Evolutionary conservation across 208 protist species (phyloP).

Genomic region (Leishmania tarentolae): DNA sequence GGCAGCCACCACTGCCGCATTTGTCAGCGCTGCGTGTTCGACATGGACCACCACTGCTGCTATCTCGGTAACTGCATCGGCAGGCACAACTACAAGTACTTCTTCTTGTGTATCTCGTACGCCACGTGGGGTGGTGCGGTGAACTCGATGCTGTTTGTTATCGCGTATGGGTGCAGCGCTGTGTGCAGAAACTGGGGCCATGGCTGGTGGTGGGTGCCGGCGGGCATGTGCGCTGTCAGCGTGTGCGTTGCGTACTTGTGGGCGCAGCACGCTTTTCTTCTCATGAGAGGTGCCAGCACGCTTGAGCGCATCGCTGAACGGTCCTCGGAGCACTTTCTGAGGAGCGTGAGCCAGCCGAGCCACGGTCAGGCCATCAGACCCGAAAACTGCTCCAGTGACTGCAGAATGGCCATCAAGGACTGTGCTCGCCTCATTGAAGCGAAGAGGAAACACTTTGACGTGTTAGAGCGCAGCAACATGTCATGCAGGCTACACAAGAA

Average conservation of each 20-base stretch:
- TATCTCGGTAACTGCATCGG: conserved; percentile 91
- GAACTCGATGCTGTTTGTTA: conserved; percentile 28
- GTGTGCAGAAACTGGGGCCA: conserved; percentile 14
- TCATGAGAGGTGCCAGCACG: conserved; percentile 54
- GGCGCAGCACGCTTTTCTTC: conserved; percentile 43
- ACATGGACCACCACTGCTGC: conserved; percentile 92
- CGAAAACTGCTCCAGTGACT: conserved; percentile 12
- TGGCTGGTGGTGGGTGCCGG: conserved; percentile 39
- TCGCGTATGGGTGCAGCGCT: conserved; percentile 8
- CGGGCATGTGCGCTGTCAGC: conserved; percentile 32
- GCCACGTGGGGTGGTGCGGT: conserved; percentile 33
- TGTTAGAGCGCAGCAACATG: background rate
- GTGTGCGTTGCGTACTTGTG: conserved; percentile 34
- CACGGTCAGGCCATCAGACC: background rate
- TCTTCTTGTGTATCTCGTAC: conserved; percentile 78
- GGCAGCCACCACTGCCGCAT: conserved; percentile 79
- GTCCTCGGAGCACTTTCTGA: conserved; percentile 30
- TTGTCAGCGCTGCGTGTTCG: conserved; percentile 74
- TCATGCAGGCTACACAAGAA: background rate
- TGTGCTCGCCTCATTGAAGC: background rate
- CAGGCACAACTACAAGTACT: conserved; percentile 87
- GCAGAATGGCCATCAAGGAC: background rate
- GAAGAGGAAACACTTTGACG: background rate
- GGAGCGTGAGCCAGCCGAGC: background rate
- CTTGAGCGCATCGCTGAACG: conserved; percentile 37